These are phyloP conservation scores for Vaccinium darrowii DNA, from an alignment of 148 eudicot genomes.

Conservation along the genomic window DNA sequence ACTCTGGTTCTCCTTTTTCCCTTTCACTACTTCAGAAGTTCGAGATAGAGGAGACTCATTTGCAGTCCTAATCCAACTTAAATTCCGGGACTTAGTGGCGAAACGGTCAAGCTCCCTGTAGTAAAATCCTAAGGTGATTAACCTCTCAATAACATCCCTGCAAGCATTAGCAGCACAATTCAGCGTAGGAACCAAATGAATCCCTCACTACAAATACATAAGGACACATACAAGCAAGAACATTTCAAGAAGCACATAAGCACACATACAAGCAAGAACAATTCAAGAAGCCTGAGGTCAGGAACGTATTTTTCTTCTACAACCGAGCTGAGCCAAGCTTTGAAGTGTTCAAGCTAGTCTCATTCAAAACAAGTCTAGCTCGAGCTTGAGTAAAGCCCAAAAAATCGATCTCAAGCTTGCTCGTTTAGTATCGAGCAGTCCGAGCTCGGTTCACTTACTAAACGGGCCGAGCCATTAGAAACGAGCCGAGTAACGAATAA, in stretches of 20 bases:
- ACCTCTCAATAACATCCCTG: conserved; percentile 91
- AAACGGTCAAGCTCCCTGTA: conserved; percentile 90
- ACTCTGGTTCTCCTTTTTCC: conserved; percentile 61
- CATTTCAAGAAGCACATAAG: not conserved
- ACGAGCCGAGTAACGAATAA: not conserved
- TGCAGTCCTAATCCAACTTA: conserved; percentile 86
- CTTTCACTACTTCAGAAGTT: conserved; percentile 45
- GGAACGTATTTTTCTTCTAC: not conserved
- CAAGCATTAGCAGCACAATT: conserved; percentile 19
- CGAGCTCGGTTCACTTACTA: not conserved
- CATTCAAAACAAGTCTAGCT: not conserved
- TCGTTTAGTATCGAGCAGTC: not conserved
- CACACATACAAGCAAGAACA: not conserved
- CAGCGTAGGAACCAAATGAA: not conserved
- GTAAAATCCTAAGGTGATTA: conserved; percentile 85
- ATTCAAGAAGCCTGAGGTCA: not conserved
- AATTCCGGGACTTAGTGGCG: conserved; percentile 73
- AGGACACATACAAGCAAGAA: not conserved
- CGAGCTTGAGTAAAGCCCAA: not conserved
- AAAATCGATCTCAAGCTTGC: not conserved
- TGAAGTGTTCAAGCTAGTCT: not conserved
- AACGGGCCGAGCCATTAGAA: not conserved
- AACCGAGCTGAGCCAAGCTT: not conserved
- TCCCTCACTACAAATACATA: not conserved
- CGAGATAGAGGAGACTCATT: conserved; percentile 44